Percentiles rank a stretch among this genome's conserved stretches.
Conservation (phyloP, 2,329 filamentous ascomycete genomes). For the Mycosphaerella sp. region DNA sequence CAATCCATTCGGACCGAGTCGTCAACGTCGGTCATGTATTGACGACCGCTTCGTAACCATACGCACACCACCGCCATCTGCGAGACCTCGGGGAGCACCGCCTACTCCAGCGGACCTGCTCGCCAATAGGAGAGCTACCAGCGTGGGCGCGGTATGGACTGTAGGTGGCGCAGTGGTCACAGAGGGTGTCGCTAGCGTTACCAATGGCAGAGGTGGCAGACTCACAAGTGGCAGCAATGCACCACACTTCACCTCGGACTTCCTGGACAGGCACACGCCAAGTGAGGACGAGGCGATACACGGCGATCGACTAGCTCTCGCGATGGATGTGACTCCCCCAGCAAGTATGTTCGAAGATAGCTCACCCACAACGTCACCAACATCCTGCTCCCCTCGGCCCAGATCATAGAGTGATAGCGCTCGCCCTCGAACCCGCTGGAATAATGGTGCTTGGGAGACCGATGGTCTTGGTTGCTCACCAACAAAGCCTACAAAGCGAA, state of each 20-base stretch:
- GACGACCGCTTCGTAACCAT: conserved; percentile 24
- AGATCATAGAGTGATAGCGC: conserved; percentile 12
- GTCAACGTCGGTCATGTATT: conserved; percentile 13
- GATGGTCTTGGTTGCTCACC: conserved; percentile 9
- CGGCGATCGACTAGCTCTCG: conserved; percentile 67
- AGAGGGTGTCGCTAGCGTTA: conserved; percentile 34
- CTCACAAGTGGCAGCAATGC: conserved; percentile 68
- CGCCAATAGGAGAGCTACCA: conserved; percentile 39
- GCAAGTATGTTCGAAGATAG: conserved; percentile 54
- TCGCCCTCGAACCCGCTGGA: conserved; percentile 16
- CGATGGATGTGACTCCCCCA: conserved; percentile 69
- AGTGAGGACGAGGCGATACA: conserved; percentile 46
- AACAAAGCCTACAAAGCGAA: conserved; percentile 12
- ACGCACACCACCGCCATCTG: conserved; percentile 7
- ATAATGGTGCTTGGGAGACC: conserved; percentile 22
- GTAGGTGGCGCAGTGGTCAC: conserved; percentile 57
- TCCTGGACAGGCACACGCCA: conserved; percentile 39
- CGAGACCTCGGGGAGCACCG: conserved; percentile 5
- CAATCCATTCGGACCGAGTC: conserved; percentile 28
- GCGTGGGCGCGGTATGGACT: conserved; percentile 66
- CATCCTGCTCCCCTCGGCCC: conserved; percentile 5
- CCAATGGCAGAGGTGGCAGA: conserved; percentile 58
- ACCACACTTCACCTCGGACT: conserved; percentile 54
- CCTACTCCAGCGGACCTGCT: conserved; percentile 1
- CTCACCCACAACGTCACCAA: conserved; percentile 28